Evolutionary conservation across 1,284 basidiomycete species (phyloP), one percentile per base, ranked within the genome.

Genomic region (Ustilago lituana): DNA sequence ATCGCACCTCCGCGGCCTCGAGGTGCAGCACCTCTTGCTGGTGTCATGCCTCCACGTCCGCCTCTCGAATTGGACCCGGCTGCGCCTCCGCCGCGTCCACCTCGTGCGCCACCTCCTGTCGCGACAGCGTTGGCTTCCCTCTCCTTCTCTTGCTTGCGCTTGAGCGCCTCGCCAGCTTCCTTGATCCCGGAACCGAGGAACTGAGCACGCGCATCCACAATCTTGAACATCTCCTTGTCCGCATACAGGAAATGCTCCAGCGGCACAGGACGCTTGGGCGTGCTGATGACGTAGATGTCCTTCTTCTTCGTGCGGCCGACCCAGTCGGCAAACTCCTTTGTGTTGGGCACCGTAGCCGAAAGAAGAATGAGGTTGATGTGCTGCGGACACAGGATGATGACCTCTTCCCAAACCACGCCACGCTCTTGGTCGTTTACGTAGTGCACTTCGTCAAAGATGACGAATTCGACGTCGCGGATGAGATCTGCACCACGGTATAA

Each of bases 371-470:
- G 58, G 52, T 74, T 82, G 62, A 81, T 73, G 51, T 82, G 79
- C 50, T 73, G 65, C 5, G 80, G 79, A 24, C 76, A 75, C 1
- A 82, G 60, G 32, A 99, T 99, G 72, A 99, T 99, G 29, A 98
- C 96, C 84, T 99, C 96, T 83, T 99, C 96, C 96, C 96, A 99
- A 14, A 99, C 96, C 10, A 99, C 96, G 48, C 96, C 96, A 79
- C 96, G 87, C 93, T 99, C 96, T 15, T 93, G 92, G 82, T 99
- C 96, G 82, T 98, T 99, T 57, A 99, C 94, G 82, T 99, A 99
- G 84, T 99, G 96, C 12, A 99, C 96, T 82, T 99, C 96, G 82
- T 99, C 96, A 78, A 99, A 99, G 68, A 99, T 96, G 23, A 99
- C 96, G 81, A 98, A 99, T 82, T 98, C 96, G 40, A 99, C 94